Base-by-base conservation (phyloP, 768 basidiomycete species). In the Amylocystis lapponica region DNA sequence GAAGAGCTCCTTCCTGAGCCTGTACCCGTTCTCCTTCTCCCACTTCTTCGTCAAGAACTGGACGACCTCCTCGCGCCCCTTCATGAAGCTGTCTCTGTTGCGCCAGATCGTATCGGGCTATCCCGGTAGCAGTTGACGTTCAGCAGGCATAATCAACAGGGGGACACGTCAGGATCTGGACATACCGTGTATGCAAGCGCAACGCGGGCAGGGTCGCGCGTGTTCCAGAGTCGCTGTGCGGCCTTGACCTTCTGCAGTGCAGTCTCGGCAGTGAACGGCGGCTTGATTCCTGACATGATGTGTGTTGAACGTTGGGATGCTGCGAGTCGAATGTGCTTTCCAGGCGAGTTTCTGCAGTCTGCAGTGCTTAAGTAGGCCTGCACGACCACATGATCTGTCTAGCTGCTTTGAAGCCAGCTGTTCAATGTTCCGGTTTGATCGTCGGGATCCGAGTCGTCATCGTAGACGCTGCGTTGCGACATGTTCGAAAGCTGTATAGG, bases 221-320 rank as follows among this genome's bases (percentile, higher is more conserved):
- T 66, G 57, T 74, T 79, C 76, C 77, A 79, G 3, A 71, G 61
- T 41, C 66, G 61, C 53, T 77, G 74, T 1, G 74, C 76, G 1
- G 53, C 56, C 55, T 77, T 76, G 48, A 78, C 75, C 56, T 76
- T 76, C 46, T 61, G 49, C 13, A 47, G 37, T 4, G 65, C 64
- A 2, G 58, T 60, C 56, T 63, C 60, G 10, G 45, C 51, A 12
- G 62, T 65, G 57, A 64, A 63, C 3, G 60, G 60, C 19, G 60
- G 64, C 27, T 41, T 41, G 43, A 52, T 46, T n/a, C 39, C 46
- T n/a, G 53, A 40, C 53, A 55, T 55, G 30, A 20, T 34, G 29
- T 30, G 29, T 30, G 29, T 30, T 30, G 29, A 30, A 10, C 10
- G 29, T 30, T 10, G 29, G 29, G n/a, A 30, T 10, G 29, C 29